phyloP scores from a whole-genome alignment of 78 protist species.

The Andalucia godoyi region DNA sequence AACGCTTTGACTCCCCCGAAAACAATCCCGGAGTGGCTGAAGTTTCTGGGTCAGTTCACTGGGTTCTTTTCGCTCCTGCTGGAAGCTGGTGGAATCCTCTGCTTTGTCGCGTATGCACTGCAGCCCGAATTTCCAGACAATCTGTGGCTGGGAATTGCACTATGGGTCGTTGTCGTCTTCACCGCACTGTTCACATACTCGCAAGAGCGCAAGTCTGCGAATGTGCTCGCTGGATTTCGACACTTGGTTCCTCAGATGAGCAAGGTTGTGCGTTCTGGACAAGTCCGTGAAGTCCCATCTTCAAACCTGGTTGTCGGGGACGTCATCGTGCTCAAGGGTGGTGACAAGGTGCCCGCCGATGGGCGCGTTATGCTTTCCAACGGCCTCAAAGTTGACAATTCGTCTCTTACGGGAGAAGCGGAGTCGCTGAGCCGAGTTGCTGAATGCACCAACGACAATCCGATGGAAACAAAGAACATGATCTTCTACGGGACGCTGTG shows the following conservation, averaged over 20 bases:
- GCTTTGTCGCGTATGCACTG: constrained; percentile 32
- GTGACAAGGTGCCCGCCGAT: constrained; percentile 83
- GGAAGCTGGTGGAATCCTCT: constrained; percentile 41
- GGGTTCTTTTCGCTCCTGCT: constrained; percentile 44
- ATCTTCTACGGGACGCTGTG: background rate
- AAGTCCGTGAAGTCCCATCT: constrained; percentile 1
- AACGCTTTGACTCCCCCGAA: constrained; percentile 52
- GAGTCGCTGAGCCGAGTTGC: background rate
- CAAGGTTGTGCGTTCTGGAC: constrained; percentile 61
- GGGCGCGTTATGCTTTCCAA: constrained; percentile 46
- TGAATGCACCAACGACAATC: background rate
- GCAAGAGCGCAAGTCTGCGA: constrained; percentile 64
- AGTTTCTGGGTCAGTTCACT: constrained; percentile 12
- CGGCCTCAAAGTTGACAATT: constrained; percentile 60
- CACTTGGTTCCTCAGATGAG: constrained; percentile 35
- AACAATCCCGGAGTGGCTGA: constrained; percentile 19
- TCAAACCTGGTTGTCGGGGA: constrained; percentile 69
- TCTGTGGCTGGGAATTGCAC: constrained; percentile 71
- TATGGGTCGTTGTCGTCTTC: constrained; percentile 63
- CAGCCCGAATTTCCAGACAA: background rate
- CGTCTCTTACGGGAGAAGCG: constrained; percentile 85
- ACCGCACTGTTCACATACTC: constrained; percentile 66
- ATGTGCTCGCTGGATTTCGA: constrained; percentile 66
- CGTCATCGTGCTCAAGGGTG: constrained; percentile 35
- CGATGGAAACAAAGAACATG: constrained; percentile 2